Base-by-base conservation (phyloP, 805 yeast genomes). In the Saturnispora besseyi region DNA sequence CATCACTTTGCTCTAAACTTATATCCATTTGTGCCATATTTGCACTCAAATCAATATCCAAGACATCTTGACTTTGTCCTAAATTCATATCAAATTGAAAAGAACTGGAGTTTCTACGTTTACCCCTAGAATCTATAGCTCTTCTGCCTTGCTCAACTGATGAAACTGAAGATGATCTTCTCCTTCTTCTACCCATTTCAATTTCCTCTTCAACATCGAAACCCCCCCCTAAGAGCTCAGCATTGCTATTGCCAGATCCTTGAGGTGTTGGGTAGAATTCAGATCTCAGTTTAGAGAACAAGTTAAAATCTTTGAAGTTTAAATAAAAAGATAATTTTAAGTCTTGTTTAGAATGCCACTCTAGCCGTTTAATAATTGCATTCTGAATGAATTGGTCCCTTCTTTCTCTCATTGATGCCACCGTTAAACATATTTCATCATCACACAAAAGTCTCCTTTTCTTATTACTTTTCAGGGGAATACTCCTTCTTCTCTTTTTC, bases 121-220 rank as follows among this genome's bases (percentile, higher is more conserved):
- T 37, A 22, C 44, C 43, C 3, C 32, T 24, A 4, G 36, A 12
- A 12, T 29, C 26, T 12, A 42, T n/a, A 15, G 45, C 51, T 3
- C 54, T 22, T 26, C 57, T 44, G 4, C 46, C 59, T 28, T 46
- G 43, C 30, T 56, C 59, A 22, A 56, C 32, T 12, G 57, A 55
- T 6, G 59, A 52, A 30, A 53, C 53, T 6, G 55, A 54, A 15
- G 56, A 54, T 22, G 55, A 54, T 42, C 56, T 41, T n/a, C 48
- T 26, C 11, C 48, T 26, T 22, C 42, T 43, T 12, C 52, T 34
- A 21, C 48, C 53, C 21, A 42, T n/a, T 36, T 53, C 55, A 28
- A 53, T 45, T 3, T 50, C 50, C 11, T 31, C 26, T 5, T 10
- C 29, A 24, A 15, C 15, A 12, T 28, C 32, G 9, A 29, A 13